These are phyloP conservation scores for Microsporum audouinii DNA, from an alignment of 2,329 filamentous ascomycete genomes.

Conservation along the genomic window DNA sequence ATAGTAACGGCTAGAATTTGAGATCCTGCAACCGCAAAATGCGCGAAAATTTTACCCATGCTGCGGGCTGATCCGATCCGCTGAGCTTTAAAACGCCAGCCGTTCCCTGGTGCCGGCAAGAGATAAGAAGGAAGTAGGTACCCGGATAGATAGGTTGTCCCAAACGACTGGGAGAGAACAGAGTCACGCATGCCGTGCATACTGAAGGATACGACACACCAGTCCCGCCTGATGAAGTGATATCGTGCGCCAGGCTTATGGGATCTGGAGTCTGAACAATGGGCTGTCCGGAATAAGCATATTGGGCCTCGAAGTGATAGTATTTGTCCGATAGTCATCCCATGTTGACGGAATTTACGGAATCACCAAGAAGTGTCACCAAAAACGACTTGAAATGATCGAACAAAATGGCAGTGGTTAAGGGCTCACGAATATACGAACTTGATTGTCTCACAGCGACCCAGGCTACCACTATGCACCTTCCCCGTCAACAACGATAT, in stretches of 20 bases:
- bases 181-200: neutral
- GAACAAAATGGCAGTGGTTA: neutral
- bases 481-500: neutral
- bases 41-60: neutral
- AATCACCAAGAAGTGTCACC: conserved; percentile 1
- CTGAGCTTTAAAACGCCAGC: neutral
- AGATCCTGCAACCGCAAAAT: neutral
- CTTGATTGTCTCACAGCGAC: neutral
- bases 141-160: neutral
- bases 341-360: neutral
- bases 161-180: neutral
- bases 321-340: neutral
- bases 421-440: neutral
- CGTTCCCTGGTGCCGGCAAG: neutral
- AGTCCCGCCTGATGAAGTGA: neutral
- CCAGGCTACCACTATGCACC: neutral
- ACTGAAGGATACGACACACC: neutral
- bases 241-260: neutral
- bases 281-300: neutral
- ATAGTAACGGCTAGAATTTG: neutral
- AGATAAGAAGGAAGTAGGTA: neutral
- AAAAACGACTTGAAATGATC: neutral
- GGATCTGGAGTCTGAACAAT: neutral
- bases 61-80: neutral
- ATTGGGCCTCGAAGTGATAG: neutral